A percentile compares a stretch with the other conserved stretches of the same genome.
Evolutionary conservation across 805 yeast genomes (phyloP).

Genomic region (Candida ponderosae): DNA sequence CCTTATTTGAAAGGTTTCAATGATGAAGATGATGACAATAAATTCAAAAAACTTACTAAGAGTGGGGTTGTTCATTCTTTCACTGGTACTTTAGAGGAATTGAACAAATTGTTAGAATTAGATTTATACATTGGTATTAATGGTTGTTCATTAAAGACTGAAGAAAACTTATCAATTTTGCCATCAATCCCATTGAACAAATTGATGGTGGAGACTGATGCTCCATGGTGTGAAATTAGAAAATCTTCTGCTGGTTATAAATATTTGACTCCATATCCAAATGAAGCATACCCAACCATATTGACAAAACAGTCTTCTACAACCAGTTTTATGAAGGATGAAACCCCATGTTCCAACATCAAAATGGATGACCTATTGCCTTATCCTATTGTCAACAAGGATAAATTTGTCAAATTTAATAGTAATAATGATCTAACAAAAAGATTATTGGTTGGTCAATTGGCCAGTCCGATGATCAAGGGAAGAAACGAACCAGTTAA

Average conservation of each 20-base stretch:
- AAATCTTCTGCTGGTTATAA: constrained; percentile 71
- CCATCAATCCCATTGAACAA: constrained; percentile 58
- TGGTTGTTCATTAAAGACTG: constrained; percentile 85
- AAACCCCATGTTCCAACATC: constrained; percentile 9
- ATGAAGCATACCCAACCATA: constrained; percentile 41
- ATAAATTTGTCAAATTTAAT: constrained; percentile 34
- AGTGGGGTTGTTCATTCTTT: constrained; percentile 93
- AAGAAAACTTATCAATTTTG: constrained; percentile 64
- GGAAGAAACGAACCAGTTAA: constrained; percentile 91
- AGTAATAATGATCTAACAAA: constrained; percentile 12
- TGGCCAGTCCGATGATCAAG: constrained; percentile 44
- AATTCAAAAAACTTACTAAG: constrained; percentile 12
- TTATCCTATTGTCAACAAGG: constrained; percentile 58
- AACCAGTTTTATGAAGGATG: constrained; percentile 7
- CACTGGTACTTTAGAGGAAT: constrained; percentile 71
- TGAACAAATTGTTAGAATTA: constrained; percentile 43
- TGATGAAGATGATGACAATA: constrained; percentile 22
- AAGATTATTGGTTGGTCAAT: constrained; percentile 21
- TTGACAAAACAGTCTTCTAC: constrained; percentile 12
- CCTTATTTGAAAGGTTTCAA: constrained; percentile 47
- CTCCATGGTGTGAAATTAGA: constrained; percentile 97
- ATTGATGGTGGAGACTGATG: constrained; percentile 86
- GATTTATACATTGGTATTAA: constrained; percentile 77
- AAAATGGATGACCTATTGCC: constrained; percentile 48
- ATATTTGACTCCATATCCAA: constrained; percentile 48